Evolutionary conservation across 2,329 filamentous ascomycete genomes (phyloP).

Genomic region (Ceratocystis diversiconidia): DNA sequence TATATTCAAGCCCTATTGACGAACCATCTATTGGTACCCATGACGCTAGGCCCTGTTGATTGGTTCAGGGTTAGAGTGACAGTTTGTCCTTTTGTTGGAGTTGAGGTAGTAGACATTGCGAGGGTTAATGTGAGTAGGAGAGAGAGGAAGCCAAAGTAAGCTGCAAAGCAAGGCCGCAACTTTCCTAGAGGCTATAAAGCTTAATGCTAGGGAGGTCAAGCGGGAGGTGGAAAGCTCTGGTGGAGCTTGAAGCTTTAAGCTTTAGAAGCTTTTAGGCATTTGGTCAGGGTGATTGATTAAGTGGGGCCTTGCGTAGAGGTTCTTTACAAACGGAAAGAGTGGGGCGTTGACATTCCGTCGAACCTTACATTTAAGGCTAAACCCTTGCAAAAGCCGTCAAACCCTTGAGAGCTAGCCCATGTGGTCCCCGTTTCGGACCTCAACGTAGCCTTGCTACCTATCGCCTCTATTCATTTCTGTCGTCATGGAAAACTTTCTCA

Average conservation of each 20-base stretch:
- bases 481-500: slow-evolving; percentile 42
- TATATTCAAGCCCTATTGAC: background rate
- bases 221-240: background rate
- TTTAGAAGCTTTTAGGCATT: background rate
- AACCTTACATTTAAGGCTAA: background rate
- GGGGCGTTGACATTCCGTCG: background rate
- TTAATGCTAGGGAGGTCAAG: background rate
- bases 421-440: background rate
- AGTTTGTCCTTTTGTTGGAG: slow-evolving; percentile 4
- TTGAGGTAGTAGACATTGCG: slow-evolving; percentile 1
- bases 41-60: background rate
- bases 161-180: background rate
- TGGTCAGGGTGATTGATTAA: background rate
- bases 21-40: slow-evolving; percentile 8
- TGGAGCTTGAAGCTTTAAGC: background rate
- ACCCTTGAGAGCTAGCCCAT: background rate
- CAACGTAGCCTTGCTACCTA: background rate
- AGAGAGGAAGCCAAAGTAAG: background rate
- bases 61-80: slow-evolving; percentile 16
- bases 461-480: background rate
- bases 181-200: background rate
- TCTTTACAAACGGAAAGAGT: background rate
- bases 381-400: background rate
- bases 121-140: background rate
- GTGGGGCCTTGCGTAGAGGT: background rate